A percentile compares a stretch with the other conserved stretches of the same genome.
Conservation (phyloP, 1,284 basidiomycete species). For the Tilletia caries region DNA sequence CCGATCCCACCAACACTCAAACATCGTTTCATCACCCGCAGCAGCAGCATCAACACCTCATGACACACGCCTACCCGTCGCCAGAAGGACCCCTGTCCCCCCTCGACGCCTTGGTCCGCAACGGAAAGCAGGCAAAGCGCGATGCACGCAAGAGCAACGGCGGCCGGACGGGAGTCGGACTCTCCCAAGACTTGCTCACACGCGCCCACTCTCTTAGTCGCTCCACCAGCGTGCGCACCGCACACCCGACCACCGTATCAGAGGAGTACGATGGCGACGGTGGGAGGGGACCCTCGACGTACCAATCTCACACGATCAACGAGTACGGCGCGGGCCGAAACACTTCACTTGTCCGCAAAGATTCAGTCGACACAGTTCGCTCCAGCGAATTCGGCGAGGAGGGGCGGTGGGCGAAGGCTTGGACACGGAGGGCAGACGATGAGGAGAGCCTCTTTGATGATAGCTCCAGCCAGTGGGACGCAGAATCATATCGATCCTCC, state of each 20-base stretch:
- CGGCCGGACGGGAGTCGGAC: background rate
- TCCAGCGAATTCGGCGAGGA: slow-evolving; percentile 43
- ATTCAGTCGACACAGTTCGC: slow-evolving; percentile 41
- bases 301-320: too few relatives aligned
- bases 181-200: background rate
- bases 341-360: slow-evolving; percentile 18
- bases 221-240: slow-evolving; percentile 10
- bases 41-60: background rate
- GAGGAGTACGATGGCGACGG: background rate
- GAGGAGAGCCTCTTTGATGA: slow-evolving; percentile 36
- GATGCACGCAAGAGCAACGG: background rate
- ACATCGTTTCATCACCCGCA: background rate
- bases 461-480: slow-evolving; percentile 22
- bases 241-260: background rate
- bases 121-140: background rate
- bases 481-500: slow-evolving; percentile 8
- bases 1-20: background rate
- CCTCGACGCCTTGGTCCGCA: slow-evolving; percentile 2
- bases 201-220: background rate
- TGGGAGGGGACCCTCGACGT: background rate
- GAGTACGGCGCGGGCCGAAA: too few relatives aligned
- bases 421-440: slow-evolving; percentile 36
- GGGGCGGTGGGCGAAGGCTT: slow-evolving; percentile 41
- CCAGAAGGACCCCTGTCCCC: background rate
- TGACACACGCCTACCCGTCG: background rate